These are phyloP conservation scores for Trichosporon ovoides DNA, from an alignment of 1,284 basidiomycete genomes.

Conservation along the genomic window DNA sequence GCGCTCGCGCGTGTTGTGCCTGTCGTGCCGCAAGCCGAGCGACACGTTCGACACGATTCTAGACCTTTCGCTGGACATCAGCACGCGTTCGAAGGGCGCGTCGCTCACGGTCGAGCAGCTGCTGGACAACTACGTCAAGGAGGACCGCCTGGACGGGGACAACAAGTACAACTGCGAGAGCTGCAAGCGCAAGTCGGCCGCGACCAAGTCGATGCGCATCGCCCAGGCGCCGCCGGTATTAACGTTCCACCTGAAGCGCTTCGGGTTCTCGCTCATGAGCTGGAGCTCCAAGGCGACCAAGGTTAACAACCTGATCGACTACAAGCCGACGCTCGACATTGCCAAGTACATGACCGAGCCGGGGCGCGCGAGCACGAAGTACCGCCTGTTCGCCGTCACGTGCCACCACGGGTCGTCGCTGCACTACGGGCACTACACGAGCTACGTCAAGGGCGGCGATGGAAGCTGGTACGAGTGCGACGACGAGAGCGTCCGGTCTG, in stretches of 20 bases:
- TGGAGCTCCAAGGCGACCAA: constrained; percentile 66
- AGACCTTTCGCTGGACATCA: constrained; percentile 84
- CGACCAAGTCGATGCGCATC: constrained; percentile 55
- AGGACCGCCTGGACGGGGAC: constrained; percentile 77
- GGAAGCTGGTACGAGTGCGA: constrained; percentile 90
- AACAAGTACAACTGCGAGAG: constrained; percentile 97
- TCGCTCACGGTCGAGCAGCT: constrained; percentile 61
- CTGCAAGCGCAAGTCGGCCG: constrained; percentile 44
- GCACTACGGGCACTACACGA: constrained; percentile 93
- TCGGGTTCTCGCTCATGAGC: constrained; percentile 50
- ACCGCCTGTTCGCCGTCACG: constrained; percentile 85
- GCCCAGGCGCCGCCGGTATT: constrained; percentile 84
- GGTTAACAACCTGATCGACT: constrained; percentile 69
- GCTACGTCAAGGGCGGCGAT: constrained; percentile 68
- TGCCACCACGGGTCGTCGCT: constrained; percentile 88
- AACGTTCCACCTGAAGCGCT: constrained; percentile 95
- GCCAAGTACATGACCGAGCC: constrained; percentile 73
- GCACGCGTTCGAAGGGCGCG: constrained; percentile 49
- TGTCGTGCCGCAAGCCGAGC: constrained; percentile 75
- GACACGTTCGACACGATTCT: constrained; percentile 96
- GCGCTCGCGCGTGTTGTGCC: constrained; percentile 88
- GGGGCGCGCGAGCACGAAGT: constrained; percentile 60
- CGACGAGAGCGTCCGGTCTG: constrained; percentile 67
- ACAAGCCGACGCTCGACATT: constrained; percentile 72
- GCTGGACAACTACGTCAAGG: constrained; percentile 71